Evolutionary conservation across 257 asterid species (phyloP).

Genomic region (Nicotiana knightiana): DNA sequence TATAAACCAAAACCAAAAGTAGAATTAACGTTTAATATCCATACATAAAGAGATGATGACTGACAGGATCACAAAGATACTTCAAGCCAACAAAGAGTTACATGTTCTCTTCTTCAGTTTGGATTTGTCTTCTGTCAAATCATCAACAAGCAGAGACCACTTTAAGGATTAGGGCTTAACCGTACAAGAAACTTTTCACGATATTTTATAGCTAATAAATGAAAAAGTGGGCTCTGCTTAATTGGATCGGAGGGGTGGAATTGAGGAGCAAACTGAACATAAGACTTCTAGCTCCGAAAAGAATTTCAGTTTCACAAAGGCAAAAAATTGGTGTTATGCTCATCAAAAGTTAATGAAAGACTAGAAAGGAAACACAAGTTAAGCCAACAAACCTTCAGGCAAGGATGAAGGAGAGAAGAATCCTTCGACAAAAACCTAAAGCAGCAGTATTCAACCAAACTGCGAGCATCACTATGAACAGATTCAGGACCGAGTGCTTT

Average conservation of each 20-base stretch:
- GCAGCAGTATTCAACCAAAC: constrained; percentile 92
- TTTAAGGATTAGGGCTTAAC: neutral
- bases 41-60: neutral
- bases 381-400: constrained; percentile 60
- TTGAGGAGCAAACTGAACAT: neutral
- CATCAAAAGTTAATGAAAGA: neutral
- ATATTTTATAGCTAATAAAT: neutral
- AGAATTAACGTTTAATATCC: neutral
- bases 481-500: constrained; percentile 76
- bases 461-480: constrained; percentile 63
- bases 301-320: neutral
- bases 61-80: neutral
- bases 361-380: neutral
- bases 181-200: neutral
- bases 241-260: neutral
- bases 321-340: neutral
- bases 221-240: neutral
- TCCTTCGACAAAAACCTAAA: constrained; percentile 88
- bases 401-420: constrained; percentile 65
- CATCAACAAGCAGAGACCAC: neutral
- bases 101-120: neutral
- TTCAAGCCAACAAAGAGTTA: neutral
- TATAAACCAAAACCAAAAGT: neutral
- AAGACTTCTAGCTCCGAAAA: neutral
- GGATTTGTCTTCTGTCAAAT: neutral